Conservation (phyloP, 768 basidiomycete genomes). For the Auriscalpium orientale region DNA sequence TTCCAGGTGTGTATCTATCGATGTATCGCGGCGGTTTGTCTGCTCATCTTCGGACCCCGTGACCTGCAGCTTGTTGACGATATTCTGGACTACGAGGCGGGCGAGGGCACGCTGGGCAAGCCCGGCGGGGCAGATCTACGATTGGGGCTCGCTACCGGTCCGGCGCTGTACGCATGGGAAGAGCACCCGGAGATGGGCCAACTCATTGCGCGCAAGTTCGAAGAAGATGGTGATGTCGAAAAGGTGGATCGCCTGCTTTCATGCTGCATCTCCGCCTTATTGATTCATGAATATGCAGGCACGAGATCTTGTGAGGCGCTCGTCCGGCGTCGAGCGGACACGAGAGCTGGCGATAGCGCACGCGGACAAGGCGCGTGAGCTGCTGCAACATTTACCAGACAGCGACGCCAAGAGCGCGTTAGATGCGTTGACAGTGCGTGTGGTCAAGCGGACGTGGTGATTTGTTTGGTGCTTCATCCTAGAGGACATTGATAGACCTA, state of each 20-base stretch:
- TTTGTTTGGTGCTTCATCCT: neutral
- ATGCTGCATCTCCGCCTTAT: neutral
- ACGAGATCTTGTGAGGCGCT: conserved; percentile 53
- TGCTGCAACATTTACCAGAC: conserved; percentile 64
- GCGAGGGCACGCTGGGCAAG: conserved; percentile 71
- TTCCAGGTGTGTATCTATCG: conserved; percentile 63
- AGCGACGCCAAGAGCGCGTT: conserved; percentile 77
- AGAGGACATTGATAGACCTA: neutral
- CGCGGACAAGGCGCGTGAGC: conserved; percentile 68
- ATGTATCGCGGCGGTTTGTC: neutral
- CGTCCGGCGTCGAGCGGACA: conserved; percentile 74
- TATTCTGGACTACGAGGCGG: conserved; percentile 85
- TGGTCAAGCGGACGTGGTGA: conserved; percentile 54
- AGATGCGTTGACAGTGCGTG: conserved; percentile 59
- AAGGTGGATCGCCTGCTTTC: conserved; percentile 37
- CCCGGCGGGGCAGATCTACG: conserved; percentile 65
- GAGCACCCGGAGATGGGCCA: conserved; percentile 70
- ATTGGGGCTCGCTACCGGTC: conserved; percentile 72
- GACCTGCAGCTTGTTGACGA: conserved; percentile 82
- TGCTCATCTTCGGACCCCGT: neutral
- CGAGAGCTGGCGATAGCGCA: conserved; percentile 67
- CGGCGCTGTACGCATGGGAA: conserved; percentile 81
- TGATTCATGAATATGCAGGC: conserved; percentile 37
- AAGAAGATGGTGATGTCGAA: conserved; percentile 71
- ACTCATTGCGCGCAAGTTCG: conserved; percentile 75